Evolutionary conservation across 345 rosid species (phyloP), one percentile per base, ranked within the genome.

Genomic region (Eucalyptus cloeziana): DNA sequence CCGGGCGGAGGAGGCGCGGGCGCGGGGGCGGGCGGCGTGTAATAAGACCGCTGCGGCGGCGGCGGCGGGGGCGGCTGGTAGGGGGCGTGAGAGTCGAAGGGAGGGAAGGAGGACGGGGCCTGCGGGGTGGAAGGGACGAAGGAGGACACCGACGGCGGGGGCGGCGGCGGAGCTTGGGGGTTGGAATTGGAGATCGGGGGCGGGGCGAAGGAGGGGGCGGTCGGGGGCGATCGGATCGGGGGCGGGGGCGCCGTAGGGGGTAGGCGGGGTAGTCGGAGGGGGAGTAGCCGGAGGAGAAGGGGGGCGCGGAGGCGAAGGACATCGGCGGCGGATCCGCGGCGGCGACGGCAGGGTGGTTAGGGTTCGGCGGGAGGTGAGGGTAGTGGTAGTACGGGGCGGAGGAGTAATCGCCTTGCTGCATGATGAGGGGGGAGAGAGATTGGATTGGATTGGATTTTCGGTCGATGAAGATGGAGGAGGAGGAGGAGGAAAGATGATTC

Each of bases 321-420:
- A 86, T 86, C 87, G 60, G 87, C 69, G 87, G 87, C 10, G 31
- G 87, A 47, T 95, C 97, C 54, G 94, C 91, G 7, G 94, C 93
- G 4, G 56, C 56, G 58, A 0, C 58, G 58, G 58, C 21, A 1
- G 52, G 8, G 54, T 14, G 25, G 52, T 87, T 90, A 3, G 95
- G 94, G 58, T 45, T 87, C 3, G 94, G 92, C 89, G 91, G 94
- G 30, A 79, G 91, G 90, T 94, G 93, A 88, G 95, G 91, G 87
- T 88, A 93, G 56, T 93, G 95, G 22, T 92, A 92, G 81, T 94
- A 95, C 52, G 93, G 96, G 58, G 88, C 76, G 87, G 98, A 94
- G 88, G 91, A 89, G 95, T 93, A 96, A 81, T 98, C 99, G 89
- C 98, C 99, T 89, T 93, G 98, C 85, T 96, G 96, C 96, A 95